These are phyloP conservation scores for Didymella lethalis DNA, from an alignment of 2,329 filamentous ascomycete genomes.

Conservation along the genomic window DNA sequence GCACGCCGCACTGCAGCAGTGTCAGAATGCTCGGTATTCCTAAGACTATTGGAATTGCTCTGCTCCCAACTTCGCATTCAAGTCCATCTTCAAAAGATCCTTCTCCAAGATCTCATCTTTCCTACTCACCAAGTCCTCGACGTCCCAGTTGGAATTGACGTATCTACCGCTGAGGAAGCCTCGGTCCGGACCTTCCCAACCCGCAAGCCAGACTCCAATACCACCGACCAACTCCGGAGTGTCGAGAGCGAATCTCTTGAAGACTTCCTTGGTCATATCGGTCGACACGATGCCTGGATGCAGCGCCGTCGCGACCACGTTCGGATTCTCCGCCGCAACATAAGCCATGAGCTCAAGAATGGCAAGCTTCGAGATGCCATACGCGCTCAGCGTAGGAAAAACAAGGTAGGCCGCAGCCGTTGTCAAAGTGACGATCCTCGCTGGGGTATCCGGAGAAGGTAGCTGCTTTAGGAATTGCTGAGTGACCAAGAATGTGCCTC, in stretches of 20 bases:
- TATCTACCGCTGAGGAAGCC: slow-evolving; percentile 39
- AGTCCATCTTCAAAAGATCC: slow-evolving; percentile 26
- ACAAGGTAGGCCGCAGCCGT: slow-evolving; percentile 25
- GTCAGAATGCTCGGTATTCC: neutral
- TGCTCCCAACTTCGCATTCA: slow-evolving; percentile 27
- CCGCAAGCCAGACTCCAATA: slow-evolving; percentile 37
- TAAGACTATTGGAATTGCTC: slow-evolving; percentile 19
- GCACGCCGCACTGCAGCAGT: neutral
- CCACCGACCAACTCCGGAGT: slow-evolving; percentile 42
- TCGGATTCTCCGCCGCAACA: slow-evolving; percentile 31
- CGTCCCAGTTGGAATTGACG: slow-evolving; percentile 40
- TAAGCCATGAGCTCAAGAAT: slow-evolving; percentile 30
- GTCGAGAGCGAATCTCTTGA: slow-evolving; percentile 31
- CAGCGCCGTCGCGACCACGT: slow-evolving; percentile 29
- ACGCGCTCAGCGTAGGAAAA: slow-evolving; percentile 25
- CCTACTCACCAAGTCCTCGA: slow-evolving; percentile 38
- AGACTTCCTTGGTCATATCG: slow-evolving; percentile 22
- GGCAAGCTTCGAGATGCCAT: slow-evolving; percentile 31
- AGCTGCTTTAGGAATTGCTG: slow-evolving; percentile 43
- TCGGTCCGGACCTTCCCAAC: slow-evolving; percentile 28
- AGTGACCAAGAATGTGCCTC: slow-evolving; percentile 45
- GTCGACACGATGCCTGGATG: slow-evolving; percentile 31
- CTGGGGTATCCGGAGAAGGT: slow-evolving; percentile 27
- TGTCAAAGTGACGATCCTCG: slow-evolving; percentile 35
- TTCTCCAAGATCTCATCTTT: slow-evolving; percentile 28